Evolutionary conservation across 2,329 filamentous ascomycete genomes (phyloP).

Genomic region (Aschersonia sp.): DNA sequence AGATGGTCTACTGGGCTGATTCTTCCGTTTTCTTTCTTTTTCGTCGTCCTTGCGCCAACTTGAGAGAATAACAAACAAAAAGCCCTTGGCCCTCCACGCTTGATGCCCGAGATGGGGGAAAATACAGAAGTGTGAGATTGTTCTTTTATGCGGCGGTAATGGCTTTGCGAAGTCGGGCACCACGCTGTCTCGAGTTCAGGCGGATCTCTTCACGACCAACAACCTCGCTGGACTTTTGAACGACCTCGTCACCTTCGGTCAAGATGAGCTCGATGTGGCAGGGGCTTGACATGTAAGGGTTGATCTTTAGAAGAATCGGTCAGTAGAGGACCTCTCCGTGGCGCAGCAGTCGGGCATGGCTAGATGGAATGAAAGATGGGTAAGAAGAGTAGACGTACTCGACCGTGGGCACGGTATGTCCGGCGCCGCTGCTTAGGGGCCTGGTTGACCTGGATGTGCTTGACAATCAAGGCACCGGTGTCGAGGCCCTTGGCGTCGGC

Average conservation of each 20-base stretch:
- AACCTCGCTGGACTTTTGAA: slow-evolving; percentile 86
- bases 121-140: too few species aligned
- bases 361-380: neutral
- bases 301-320: slow-evolving; percentile 51
- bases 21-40: too few species aligned
- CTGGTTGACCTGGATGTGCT: slow-evolving; percentile 99
- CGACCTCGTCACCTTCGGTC: slow-evolving; percentile 90
- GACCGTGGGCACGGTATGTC: slow-evolving; percentile 99
- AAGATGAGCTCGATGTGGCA: slow-evolving; percentile 99
- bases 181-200: slow-evolving; percentile 87
- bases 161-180: slow-evolving; percentile 48
- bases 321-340: neutral
- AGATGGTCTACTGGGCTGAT: too few species aligned
- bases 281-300: slow-evolving; percentile 99
- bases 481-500: slow-evolving; percentile 95
- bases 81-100: too few species aligned
- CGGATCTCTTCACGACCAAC: slow-evolving; percentile 49
- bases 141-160: slow-evolving; percentile 43
- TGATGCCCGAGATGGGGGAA: too few species aligned
- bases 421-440: slow-evolving; percentile 97
- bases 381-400: slow-evolving; percentile 51
- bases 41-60: too few species aligned
- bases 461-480: slow-evolving; percentile 92
- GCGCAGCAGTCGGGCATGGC: neutral
- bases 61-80: too few species aligned